A percentile compares a stretch with the other conserved stretches of the same genome.
Conservation (phyloP, 139 green algal genomes). For the Eudorina sp. region DNA sequence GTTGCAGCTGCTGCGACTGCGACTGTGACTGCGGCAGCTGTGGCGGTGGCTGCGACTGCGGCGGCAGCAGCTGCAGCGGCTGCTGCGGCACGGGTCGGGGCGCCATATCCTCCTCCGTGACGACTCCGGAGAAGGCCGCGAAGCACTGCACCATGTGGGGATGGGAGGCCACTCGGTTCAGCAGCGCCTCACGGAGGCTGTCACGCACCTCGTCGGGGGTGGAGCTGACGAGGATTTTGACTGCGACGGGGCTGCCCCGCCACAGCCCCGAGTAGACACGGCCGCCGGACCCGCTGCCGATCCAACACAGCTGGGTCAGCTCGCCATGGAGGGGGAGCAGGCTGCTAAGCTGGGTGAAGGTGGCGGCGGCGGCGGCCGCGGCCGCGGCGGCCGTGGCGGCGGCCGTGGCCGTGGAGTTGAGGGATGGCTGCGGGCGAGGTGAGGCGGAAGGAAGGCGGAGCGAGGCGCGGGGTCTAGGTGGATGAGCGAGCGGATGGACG, state of each 20-base stretch:
- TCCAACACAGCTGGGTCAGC: constrained; percentile 2
- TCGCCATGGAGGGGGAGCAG: constrained; percentile 11
- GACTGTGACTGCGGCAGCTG: background rate
- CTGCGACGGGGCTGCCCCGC: constrained; percentile 1
- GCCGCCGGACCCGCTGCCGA: background rate
- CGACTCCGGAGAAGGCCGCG: constrained; percentile 12
- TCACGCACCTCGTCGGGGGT: constrained; percentile 10
- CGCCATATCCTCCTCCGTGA: background rate
- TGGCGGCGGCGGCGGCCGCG: background rate
- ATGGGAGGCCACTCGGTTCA: constrained; percentile 16
- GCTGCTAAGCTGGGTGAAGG: constrained; percentile 30
- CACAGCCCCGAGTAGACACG: constrained; percentile 28
- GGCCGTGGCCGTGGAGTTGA: background rate
- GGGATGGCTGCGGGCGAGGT: background rate
- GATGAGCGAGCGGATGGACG: no score
- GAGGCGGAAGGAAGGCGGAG: no score
- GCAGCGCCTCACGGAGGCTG: constrained; percentile 7
- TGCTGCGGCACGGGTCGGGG: background rate
- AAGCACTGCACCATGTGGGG: constrained; percentile 32
- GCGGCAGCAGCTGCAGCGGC: background rate
- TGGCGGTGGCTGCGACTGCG: background rate
- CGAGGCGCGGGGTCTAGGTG: no score
- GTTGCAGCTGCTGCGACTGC: background rate
- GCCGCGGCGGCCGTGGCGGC: background rate
- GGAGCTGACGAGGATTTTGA: constrained; percentile 10